Evolutionary conservation across 2,329 filamentous ascomycete genomes (phyloP).

Genomic region (Cladophialophora carrionii): DNA sequence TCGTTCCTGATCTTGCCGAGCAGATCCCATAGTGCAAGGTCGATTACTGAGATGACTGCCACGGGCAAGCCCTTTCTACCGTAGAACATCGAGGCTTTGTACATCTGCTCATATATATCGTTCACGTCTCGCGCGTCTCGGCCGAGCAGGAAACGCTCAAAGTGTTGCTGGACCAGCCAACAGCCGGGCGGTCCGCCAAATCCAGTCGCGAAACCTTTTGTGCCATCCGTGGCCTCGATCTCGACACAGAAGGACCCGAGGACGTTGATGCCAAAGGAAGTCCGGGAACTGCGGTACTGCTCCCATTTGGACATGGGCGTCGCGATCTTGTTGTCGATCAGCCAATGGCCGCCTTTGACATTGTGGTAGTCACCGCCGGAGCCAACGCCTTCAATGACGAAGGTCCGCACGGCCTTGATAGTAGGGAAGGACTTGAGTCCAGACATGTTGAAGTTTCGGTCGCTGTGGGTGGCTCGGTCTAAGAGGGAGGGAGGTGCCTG

Average conservation of each 20-base stretch:
- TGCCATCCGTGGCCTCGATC: constrained; percentile 84
- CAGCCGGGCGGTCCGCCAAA: constrained; percentile 92
- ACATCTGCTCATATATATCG: constrained; percentile 94
- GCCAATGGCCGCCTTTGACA: constrained; percentile 68
- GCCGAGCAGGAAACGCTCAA: constrained; percentile 86
- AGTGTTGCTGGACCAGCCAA: constrained; percentile 92
- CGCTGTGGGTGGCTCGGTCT: background rate
- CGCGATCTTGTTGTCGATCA: constrained; percentile 88
- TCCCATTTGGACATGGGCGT: constrained; percentile 91
- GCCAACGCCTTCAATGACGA: constrained; percentile 52
- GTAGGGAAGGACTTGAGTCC: constrained; percentile 45
- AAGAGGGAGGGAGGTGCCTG: background rate
- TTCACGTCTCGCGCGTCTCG: constrained; percentile 90
- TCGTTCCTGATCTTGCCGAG: constrained; percentile 88
- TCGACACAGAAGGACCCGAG: constrained; percentile 90
- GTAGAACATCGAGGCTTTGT: constrained; percentile 94
- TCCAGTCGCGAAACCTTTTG: constrained; percentile 90
- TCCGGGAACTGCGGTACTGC: constrained; percentile 82
- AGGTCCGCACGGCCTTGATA: constrained; percentile 53
- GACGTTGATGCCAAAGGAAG: constrained; percentile 94
- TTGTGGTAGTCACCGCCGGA: constrained; percentile 75
- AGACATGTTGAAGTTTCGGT: constrained; percentile 18
- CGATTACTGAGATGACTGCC: constrained; percentile 91
- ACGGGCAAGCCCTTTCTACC: constrained; percentile 88
- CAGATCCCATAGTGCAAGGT: constrained; percentile 90